phyloP scores from a whole-genome alignment of 345 rosid species.

The Sisymbrium altissimum region DNA sequence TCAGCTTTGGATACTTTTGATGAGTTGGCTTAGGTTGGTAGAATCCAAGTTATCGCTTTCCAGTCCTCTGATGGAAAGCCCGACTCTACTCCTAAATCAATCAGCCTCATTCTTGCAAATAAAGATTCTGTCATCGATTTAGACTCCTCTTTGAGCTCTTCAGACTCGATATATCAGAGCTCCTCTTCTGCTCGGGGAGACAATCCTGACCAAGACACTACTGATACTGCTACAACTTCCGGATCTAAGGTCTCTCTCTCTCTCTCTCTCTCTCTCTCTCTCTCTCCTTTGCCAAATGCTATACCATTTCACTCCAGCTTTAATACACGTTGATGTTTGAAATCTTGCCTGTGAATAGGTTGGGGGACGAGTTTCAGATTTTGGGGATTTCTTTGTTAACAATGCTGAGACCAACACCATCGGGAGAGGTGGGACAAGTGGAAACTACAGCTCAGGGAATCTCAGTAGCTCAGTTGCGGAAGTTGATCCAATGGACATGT shows the following conservation, averaged over 20 bases:
- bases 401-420: constrained; percentile 55
- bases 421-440: constrained; percentile 48
- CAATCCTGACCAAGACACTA: constrained; percentile 60
- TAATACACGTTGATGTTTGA: not conserved
- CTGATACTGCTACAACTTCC: constrained; percentile 51
- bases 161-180: constrained; percentile 42
- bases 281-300: no score
- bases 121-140: constrained; percentile 58
- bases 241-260: constrained; percentile 49
- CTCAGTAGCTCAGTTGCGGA: constrained; percentile 39
- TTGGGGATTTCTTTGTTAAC: constrained; percentile 77
- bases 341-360: constrained; percentile 44
- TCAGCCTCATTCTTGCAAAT: constrained; percentile 48
- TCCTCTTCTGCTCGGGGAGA: constrained; percentile 47
- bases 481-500: constrained; percentile 91
- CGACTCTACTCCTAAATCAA: constrained; percentile 42
- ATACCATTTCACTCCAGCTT: not conserved
- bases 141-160: constrained; percentile 77
- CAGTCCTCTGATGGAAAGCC: constrained; percentile 93
- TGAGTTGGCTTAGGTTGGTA: constrained; percentile 69
- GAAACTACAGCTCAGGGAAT: constrained; percentile 41
- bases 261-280: not conserved
- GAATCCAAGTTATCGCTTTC: constrained; percentile 97
- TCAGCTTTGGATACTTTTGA: not conserved
- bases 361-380: constrained; percentile 55